Percentiles rank a stretch among this genome's conserved stretches.
Conservation (phyloP, 331 rosid genomes). For the Quercus phellos region DNA sequence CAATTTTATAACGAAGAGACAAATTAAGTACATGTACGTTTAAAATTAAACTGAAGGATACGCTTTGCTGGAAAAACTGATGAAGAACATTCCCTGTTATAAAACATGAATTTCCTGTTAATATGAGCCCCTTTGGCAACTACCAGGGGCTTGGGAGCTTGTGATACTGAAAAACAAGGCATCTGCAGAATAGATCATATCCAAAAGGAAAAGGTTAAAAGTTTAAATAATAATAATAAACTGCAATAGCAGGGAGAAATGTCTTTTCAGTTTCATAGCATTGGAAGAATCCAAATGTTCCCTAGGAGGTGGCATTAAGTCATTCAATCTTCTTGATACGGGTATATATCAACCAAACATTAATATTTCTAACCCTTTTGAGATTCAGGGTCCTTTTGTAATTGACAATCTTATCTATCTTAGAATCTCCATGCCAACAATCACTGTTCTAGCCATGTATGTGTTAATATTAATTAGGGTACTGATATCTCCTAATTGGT, state of each 20-base stretch:
- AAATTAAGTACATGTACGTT: neutral
- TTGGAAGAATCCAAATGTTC: neutral
- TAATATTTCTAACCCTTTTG: neutral
- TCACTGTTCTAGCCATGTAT: too few relatives aligned
- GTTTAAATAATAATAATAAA: neutral
- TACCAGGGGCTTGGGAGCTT: constrained; percentile 20
- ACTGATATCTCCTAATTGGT: too few relatives aligned
- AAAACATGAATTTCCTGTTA: constrained; percentile 52
- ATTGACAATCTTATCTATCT: too few relatives aligned
- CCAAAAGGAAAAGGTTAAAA: neutral
- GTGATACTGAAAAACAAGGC: constrained; percentile 43
- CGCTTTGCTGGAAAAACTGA: constrained; percentile 53
- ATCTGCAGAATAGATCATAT: constrained; percentile 34
- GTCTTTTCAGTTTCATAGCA: neutral
- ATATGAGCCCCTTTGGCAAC: constrained; percentile 45
- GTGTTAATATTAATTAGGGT: too few relatives aligned
- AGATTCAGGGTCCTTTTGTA: too few relatives aligned
- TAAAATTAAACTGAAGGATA: constrained; percentile 39
- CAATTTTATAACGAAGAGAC: neutral
- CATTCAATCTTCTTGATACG: neutral
- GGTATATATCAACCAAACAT: neutral
- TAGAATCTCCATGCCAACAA: too few relatives aligned
- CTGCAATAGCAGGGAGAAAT: constrained; percentile 5
- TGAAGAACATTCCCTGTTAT: constrained; percentile 41
- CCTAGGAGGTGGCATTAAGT: neutral